Evolutionary conservation across 2,329 filamentous ascomycete species (phyloP), one percentile per base, ranked within the genome.

Genomic region (Pyrenophora seminiperda): DNA sequence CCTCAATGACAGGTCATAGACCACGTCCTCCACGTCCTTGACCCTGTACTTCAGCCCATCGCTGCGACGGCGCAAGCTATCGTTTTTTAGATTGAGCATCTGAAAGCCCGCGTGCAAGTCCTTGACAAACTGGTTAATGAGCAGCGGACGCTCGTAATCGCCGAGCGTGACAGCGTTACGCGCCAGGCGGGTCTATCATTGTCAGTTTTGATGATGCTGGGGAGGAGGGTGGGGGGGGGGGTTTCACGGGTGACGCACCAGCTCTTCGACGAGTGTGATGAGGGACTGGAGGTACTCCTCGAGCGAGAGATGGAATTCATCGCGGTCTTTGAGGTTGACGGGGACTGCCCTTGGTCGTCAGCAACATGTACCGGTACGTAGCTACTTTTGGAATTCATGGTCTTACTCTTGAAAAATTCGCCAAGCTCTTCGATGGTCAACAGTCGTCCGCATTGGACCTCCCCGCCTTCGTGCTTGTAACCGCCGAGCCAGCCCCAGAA

Each of bases 1-100:
- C 51, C 94, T 83, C 68, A 99, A 77, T 18, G 90, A 93, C 48
- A 99, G 77, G 72, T 99, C 94, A 69, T 99, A 99, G 41, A 97
- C 93, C 10, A 99, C 91, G 70, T 97, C 94, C 79, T 99, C 94
- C 10, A 97, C 91, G 73, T 96, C 93, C 81, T 97, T 99, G 67
- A 99, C 91, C 65, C 89, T 88, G 71, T 99, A 99, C 80, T 99
- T 99, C 75, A 99, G 89, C 4, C 88, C 89, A 76, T 99, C 94
- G 47, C 90, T 91, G 55, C 91, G 83, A 77, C 91, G 90, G 52
- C 94, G 83, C 67, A 99, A 76, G 17, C 86, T 86, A 72, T 99
- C 94, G 67, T 99, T 99, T 81, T 97, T 97, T 62, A 99, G 80
- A 72, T 99, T 99, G 61, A 99, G 83, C 61, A 97, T 84, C 81